Evolutionary conservation across 371 early-diverging fungal genomes (phyloP).

Genomic region (Dichotomocladium elegans): DNA sequence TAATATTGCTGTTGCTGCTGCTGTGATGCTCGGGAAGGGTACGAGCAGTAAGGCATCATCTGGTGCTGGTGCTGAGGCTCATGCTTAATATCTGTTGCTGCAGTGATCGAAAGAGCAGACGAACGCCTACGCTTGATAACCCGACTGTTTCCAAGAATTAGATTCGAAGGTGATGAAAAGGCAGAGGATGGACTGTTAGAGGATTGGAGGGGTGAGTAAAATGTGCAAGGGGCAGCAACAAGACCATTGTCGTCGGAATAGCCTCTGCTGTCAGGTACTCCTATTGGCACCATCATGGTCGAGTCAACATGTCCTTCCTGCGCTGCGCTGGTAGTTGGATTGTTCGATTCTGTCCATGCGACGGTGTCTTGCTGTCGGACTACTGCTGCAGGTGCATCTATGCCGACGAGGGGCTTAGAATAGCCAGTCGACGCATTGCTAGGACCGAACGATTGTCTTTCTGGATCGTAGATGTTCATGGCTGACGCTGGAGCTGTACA

Average conservation of each 20-base stretch:
- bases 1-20: constrained; percentile 7
- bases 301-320: no score
- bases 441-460: no score
- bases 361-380: no score
- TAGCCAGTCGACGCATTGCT: no score
- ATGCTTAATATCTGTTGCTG: neutral
- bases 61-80: neutral
- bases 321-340: no score
- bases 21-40: neutral
- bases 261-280: neutral
- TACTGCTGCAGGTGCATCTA: no score
- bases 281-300: neutral
- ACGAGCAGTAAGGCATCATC: no score
- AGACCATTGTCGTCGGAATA: constrained; percentile 3
- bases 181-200: constrained; percentile 7
- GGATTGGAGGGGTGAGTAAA: constrained; percentile 3
- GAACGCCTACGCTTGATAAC: constrained; percentile 8
- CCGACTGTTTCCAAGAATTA: neutral
- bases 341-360: no score
- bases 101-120: constrained; percentile 5
- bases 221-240: constrained; percentile 9
- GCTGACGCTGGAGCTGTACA: no score
- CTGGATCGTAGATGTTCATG: no score
- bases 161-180: constrained; percentile 6
- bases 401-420: no score